phyloP scores from a whole-genome alignment of 2,329 filamentous ascomycete species.

The Pseudocercospora ulei region DNA sequence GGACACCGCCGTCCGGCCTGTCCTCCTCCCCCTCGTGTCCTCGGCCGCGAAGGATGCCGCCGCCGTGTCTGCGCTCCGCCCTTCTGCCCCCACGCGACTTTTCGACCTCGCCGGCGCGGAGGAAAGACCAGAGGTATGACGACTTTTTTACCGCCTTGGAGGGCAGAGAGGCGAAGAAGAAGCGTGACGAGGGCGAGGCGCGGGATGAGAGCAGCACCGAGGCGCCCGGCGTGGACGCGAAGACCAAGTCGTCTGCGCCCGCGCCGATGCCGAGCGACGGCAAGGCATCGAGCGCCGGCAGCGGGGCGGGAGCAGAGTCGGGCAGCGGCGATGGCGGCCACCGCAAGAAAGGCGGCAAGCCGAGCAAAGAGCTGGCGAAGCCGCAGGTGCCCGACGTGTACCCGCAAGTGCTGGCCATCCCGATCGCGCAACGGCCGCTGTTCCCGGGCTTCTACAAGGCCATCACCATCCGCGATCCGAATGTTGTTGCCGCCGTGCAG shows the following conservation, averaged over 20 bases:
- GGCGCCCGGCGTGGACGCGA: constrained; percentile 35
- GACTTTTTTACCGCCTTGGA: constrained; percentile 32
- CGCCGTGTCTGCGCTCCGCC: constrained; percentile 21
- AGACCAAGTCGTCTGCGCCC: constrained; percentile 42
- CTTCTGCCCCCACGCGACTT: constrained; percentile 31
- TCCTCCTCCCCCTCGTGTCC: constrained; percentile 22
- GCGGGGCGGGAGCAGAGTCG: constrained; percentile 35
- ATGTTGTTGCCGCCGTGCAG: constrained; percentile 82
- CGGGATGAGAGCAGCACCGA: constrained; percentile 22
- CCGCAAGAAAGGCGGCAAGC: constrained; percentile 58
- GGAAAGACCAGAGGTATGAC: constrained; percentile 48
- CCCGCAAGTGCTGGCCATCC: constrained; percentile 93
- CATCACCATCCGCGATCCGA: constrained; percentile 87
- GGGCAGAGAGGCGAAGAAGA: constrained; percentile 35
- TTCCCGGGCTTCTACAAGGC: constrained; percentile 99
- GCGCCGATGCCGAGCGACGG: constrained; percentile 47
- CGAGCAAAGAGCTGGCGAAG: constrained; percentile 68
- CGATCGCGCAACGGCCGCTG: constrained; percentile 82
- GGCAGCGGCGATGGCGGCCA: constrained; percentile 49
- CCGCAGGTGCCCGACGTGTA: constrained; percentile 88
- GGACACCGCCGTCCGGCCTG: constrained; percentile 21
- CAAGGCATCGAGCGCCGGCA: constrained; percentile 48
- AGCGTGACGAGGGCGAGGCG: constrained; percentile 37
- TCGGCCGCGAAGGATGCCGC: constrained; percentile 24
- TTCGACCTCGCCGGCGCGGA: constrained; percentile 39